A percentile compares a stretch with the other conserved stretches of the same genome.
Evolutionary conservation across 2,329 filamentous ascomycete species (phyloP).

Genomic region (Paracoccidioides lutzii): DNA sequence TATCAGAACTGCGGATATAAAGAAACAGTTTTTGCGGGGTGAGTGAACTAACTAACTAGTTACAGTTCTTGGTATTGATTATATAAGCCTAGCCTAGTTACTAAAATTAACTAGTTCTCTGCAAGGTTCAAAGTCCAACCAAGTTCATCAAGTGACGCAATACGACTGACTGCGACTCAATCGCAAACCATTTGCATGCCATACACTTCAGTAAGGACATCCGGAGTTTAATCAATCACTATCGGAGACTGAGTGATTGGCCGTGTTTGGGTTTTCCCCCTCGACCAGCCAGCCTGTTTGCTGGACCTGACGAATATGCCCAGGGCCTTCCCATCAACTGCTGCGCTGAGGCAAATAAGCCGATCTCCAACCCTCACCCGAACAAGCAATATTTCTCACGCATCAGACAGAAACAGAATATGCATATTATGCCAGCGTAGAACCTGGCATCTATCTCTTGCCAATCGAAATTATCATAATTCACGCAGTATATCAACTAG

Average conservation of each 20-base stretch:
- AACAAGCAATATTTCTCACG: neutral
- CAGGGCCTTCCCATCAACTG: neutral
- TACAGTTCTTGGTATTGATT: too few species aligned
- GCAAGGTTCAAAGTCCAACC: too few species aligned
- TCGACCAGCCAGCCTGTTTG: neutral
- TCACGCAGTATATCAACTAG: neutral
- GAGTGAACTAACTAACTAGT: too few species aligned
- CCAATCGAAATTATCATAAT: neutral
- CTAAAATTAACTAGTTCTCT: too few species aligned
- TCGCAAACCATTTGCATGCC: neutral
- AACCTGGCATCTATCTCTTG: neutral
- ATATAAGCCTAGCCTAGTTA: too few species aligned
- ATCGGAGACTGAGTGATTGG: neutral
- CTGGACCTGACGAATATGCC: neutral
- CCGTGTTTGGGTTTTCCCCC: neutral
- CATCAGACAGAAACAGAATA: neutral
- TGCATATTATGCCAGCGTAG: conserved; percentile 3
- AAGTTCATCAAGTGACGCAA: neutral
- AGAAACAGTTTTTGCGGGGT: too few species aligned
- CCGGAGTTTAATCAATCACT: neutral
- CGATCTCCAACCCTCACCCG: neutral
- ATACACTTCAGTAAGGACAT: neutral
- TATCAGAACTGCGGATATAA: too few species aligned
- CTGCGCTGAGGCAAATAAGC: neutral
- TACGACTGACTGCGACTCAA: neutral